A percentile compares a stretch with the other conserved stretches of the same genome.
These are phyloP conservation scores for Tuber microsphaerosporum DNA, from an alignment of 495 filamentous ascomycete species.

Conservation along the genomic window DNA sequence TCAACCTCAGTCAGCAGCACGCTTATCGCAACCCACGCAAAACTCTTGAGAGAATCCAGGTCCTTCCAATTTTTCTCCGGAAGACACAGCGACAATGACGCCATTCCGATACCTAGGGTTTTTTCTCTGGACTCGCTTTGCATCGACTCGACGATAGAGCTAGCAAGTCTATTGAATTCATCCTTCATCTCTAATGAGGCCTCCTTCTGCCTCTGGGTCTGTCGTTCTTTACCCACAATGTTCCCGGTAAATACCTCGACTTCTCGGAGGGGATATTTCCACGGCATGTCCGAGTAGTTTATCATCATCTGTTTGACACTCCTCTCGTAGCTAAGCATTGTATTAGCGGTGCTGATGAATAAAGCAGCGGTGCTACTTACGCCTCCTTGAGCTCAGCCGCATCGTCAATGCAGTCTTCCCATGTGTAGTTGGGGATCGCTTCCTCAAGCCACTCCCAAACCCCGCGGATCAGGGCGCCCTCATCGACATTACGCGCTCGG, in stretches of 20 bases:
- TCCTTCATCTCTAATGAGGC: constrained; percentile 56
- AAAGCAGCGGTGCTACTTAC: constrained; percentile 15
- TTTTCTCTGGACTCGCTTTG: constrained; percentile 44
- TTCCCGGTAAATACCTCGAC: constrained; percentile 69
- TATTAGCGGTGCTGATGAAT: constrained; percentile 9
- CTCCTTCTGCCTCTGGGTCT: constrained; percentile 59
- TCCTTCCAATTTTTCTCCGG: constrained; percentile 33
- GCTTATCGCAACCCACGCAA: constrained; percentile 46
- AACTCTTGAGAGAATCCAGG: constrained; percentile 45
- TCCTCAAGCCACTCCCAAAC: constrained; percentile 47
- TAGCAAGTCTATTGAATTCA: constrained; percentile 51
- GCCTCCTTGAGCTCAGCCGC: constrained; percentile 23
- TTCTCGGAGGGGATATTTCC: constrained; percentile 54
- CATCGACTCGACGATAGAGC: constrained; percentile 48
- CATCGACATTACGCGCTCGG: constrained; percentile 13
- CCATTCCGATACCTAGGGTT: constrained; percentile 48
- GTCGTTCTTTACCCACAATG: constrained; percentile 59
- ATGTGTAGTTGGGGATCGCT: constrained; percentile 16
- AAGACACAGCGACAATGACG: constrained; percentile 47
- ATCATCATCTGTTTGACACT: constrained; percentile 53
- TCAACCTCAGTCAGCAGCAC: constrained; percentile 48
- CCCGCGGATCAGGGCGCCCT: constrained; percentile 44
- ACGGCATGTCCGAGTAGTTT: constrained; percentile 53
- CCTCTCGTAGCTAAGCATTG: constrained; percentile 56
- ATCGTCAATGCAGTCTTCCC: constrained; percentile 12